These are phyloP conservation scores for Tetrapyrgos nigripes DNA, from an alignment of 1,284 basidiomycete genomes.

Conservation along the genomic window DNA sequence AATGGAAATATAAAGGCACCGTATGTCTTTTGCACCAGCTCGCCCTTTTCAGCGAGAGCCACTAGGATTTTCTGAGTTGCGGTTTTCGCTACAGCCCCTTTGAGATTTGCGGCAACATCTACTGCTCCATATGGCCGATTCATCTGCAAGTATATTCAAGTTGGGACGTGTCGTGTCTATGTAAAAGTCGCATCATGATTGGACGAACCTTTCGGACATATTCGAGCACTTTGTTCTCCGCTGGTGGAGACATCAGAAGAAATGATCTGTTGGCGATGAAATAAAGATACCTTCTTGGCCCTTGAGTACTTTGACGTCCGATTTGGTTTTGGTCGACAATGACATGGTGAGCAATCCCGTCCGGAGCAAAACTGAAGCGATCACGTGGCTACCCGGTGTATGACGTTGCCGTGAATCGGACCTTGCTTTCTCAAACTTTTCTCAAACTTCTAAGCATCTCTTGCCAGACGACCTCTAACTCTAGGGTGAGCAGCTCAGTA, in stretches of 20 bases:
- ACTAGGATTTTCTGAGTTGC: conserved; percentile 83
- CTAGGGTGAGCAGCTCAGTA: neutral
- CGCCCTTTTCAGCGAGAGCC: conserved; percentile 77
- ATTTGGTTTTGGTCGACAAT: conserved; percentile 53
- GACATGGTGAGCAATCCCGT: neutral
- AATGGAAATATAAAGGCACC: conserved; percentile 48
- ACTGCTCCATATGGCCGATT: conserved; percentile 82
- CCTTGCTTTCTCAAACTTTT: neutral
- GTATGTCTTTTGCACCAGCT: conserved; percentile 78
- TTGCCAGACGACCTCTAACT: neutral
- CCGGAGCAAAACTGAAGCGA: neutral
- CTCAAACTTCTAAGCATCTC: neutral
- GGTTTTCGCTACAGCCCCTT: conserved; percentile 83
- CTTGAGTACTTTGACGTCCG: conserved; percentile 62
- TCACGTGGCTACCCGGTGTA: neutral
- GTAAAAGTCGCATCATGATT: conserved; percentile 3
- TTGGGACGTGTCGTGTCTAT: conserved; percentile 8
- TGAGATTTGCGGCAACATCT: conserved; percentile 87
- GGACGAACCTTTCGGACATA: conserved; percentile 70
- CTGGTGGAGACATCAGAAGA: conserved; percentile 39
- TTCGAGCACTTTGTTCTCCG: conserved; percentile 75
- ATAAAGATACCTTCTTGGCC: conserved; percentile 64
- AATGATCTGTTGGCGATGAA: neutral
- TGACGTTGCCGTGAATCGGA: neutral
- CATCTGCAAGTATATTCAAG: conserved; percentile 52